phyloP scores from a whole-genome alignment of 495 filamentous ascomycete genomes.

The Penicillium silybi region DNA sequence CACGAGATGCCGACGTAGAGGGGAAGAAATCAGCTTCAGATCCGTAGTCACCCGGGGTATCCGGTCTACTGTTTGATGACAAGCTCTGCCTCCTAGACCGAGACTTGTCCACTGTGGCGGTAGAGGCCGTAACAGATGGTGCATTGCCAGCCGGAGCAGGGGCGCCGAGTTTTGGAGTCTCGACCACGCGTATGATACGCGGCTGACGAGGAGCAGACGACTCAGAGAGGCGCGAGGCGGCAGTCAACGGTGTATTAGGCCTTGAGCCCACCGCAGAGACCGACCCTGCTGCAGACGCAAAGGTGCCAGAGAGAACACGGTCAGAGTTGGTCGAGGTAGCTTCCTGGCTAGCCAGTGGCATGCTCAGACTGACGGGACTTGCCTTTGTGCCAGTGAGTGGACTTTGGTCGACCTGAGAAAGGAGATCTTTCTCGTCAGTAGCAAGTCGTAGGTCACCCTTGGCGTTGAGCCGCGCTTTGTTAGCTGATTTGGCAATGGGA shows the following conservation, averaged over 20 bases:
- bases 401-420: constrained; percentile 17
- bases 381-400: constrained; percentile 13
- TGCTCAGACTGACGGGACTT: constrained; percentile 33
- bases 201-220: constrained; percentile 46
- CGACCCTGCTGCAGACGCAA: constrained; percentile 16
- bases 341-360: constrained; percentile 23
- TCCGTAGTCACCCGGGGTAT: constrained; percentile 72
- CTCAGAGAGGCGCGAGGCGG: constrained; percentile 42
- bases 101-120: constrained; percentile 34
- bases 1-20: constrained; percentile 76
- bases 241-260: constrained; percentile 38
- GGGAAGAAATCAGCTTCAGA: constrained; percentile 75
- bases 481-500: constrained; percentile 36
- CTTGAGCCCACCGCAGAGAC: constrained; percentile 27
- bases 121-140: constrained; percentile 38
- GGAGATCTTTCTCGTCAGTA: constrained; percentile 17
- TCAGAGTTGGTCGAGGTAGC: constrained; percentile 20
- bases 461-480: constrained; percentile 24
- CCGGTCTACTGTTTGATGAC: constrained; percentile 61
- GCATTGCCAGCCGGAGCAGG: constrained; percentile 37
- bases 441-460: constrained; percentile 24
- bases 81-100: constrained; percentile 58
- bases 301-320: constrained; percentile 10
- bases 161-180: constrained; percentile 67
- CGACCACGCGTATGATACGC: constrained; percentile 62